These are phyloP conservation scores for Pichia sp. DNA, from an alignment of 1,139 yeast species.

Conservation along the genomic window DNA sequence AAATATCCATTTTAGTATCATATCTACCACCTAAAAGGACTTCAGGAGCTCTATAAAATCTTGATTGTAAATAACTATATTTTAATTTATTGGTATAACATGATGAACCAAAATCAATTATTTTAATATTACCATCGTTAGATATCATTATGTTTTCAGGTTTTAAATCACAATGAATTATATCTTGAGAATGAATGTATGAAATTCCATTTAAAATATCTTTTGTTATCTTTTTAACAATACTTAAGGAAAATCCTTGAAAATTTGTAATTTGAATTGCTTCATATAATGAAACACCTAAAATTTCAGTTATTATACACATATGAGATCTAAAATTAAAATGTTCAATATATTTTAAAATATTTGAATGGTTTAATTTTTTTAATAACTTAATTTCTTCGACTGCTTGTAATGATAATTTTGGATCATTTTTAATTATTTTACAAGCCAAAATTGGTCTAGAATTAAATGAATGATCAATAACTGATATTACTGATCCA, in stretches of 20 bases:
- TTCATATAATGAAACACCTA: constrained; percentile 65
- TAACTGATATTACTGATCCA: constrained; percentile 70
- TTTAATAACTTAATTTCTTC: constrained; percentile 52
- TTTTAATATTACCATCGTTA: constrained; percentile 32
- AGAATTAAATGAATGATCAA: constrained; percentile 55
- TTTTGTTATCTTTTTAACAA: constrained; percentile 45
- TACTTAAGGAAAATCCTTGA: constrained; percentile 50
- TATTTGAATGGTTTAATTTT: constrained; percentile 26
- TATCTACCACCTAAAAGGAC: constrained; percentile 76
- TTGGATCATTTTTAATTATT: constrained; percentile 65
- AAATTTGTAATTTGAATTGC: constrained; percentile 55
- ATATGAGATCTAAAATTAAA: constrained; percentile 73
- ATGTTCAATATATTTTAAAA: constrained; percentile 58
- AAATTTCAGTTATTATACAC: constrained; percentile 71
- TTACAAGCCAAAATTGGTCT: constrained; percentile 56
- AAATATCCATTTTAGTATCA: constrained; percentile 62
- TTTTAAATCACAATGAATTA: constrained; percentile 78
- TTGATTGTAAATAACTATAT: constrained; percentile 56
- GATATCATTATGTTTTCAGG: constrained; percentile 59
- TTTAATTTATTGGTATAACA: constrained; percentile 42
- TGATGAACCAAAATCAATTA: constrained; percentile 66
- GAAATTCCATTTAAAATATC: constrained; percentile 56
- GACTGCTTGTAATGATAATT: constrained; percentile 77
- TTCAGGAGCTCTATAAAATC: constrained; percentile 72
- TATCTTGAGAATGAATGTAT: constrained; percentile 49